A percentile compares a stretch with the other conserved stretches of the same genome.
phyloP scores from a whole-genome alignment of 2,329 filamentous ascomycete genomes.

The Aureobasidium sp. region DNA sequence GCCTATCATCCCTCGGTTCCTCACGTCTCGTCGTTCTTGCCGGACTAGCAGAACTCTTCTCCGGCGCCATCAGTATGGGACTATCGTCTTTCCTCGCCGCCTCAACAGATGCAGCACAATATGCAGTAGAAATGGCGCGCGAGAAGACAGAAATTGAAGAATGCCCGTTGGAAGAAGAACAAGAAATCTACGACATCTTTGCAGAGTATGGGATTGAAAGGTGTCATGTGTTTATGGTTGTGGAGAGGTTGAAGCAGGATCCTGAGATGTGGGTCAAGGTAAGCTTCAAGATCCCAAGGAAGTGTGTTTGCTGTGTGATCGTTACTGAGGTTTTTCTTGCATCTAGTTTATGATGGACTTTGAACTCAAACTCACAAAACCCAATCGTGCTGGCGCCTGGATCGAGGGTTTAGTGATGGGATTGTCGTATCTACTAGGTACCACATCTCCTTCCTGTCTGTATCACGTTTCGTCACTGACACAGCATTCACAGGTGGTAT shows the following conservation, averaged over 20 bases:
- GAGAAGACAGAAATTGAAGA: neutral
- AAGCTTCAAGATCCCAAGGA: neutral
- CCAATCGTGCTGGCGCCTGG: neutral
- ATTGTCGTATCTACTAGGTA: neutral
- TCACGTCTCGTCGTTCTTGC: slow-evolving; percentile 41
- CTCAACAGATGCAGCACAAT: slow-evolving; percentile 47
- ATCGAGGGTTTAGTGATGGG: neutral
- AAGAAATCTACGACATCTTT: neutral
- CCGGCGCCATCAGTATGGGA: slow-evolving; percentile 70
- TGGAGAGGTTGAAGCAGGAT: neutral
- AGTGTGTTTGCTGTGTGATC: too few species aligned
- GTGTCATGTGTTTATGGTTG: neutral
- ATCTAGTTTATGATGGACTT: neutral
- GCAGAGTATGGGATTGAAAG: neutral
- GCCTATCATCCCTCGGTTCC: slow-evolving; percentile 46
- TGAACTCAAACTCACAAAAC: neutral
- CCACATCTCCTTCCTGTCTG: too few species aligned
- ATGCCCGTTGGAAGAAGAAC: neutral
- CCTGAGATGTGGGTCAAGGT: neutral
- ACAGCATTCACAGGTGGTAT: slow-evolving; percentile 24
- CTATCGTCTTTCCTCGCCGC: slow-evolving; percentile 65
- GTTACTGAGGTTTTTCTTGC: neutral
- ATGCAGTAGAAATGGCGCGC: slow-evolving; percentile 37
- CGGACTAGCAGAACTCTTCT: slow-evolving; percentile 65
- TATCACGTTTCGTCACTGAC: neutral